Conservation (phyloP, 345 rosid species). For the Aethionema arabicum region DNA sequence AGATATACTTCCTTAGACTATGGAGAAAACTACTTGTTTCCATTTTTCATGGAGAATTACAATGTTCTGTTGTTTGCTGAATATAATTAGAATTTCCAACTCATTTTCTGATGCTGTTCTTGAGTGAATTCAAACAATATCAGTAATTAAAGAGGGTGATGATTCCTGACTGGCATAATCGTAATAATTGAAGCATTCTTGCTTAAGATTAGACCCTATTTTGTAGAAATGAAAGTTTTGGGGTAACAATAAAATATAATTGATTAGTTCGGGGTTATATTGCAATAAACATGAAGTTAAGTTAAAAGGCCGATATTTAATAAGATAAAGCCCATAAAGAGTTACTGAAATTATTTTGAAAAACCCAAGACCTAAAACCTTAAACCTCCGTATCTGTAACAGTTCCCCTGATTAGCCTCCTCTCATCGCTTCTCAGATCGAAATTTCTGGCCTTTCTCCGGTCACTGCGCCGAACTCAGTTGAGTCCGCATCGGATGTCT, state of each 20-base stretch:
- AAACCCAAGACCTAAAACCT: slow-evolving; percentile 31
- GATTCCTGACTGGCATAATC: not conserved
- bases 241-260: not conserved
- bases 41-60: not conserved
- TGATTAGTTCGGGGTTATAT: not conserved
- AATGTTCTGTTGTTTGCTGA: not conserved
- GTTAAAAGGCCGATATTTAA: slow-evolving; percentile 12
- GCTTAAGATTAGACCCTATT: too few relatives aligned
- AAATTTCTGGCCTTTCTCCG: slow-evolving; percentile 24
- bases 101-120: not conserved
- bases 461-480: slow-evolving; percentile 12
- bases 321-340: slow-evolving; percentile 9
- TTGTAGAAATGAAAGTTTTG: slow-evolving; percentile 1
- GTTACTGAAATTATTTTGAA: not conserved
- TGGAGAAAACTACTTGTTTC: not conserved
- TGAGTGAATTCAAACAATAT: not conserved
- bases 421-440: slow-evolving; percentile 31
- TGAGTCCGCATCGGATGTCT: not conserved
- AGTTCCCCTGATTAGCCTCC: slow-evolving; percentile 31
- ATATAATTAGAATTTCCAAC: not conserved
- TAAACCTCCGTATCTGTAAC: slow-evolving; percentile 29
- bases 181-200: too few relatives aligned
- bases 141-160: not conserved
- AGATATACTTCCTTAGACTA: not conserved
- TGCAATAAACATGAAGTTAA: not conserved